Evolutionary conservation across 1,284 basidiomycete genomes (phyloP), one percentile per base, ranked within the genome.

Genomic region (Neotropicomus parvogracilis): DNA sequence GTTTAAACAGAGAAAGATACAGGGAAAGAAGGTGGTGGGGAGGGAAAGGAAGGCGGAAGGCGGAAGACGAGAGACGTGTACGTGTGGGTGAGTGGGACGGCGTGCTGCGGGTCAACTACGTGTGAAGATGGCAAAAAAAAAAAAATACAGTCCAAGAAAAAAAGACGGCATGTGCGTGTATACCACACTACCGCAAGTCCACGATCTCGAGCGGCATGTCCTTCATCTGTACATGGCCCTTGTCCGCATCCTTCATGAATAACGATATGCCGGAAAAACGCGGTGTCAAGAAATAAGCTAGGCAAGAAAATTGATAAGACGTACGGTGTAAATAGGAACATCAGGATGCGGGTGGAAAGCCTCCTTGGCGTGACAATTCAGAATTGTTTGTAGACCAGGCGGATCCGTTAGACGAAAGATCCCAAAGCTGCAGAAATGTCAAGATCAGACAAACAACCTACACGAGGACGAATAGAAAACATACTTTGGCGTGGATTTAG

Each of bases 371-470:
- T 67, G 74, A 63, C 91, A 93, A 3, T 71, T 65, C 24, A 88
- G 63, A 20, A 93, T 82, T 0, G 80, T 80, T 52, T 83, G 71
- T 29, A 95, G 65, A 7, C 91, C 92, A 2, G 80, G 83, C 2
- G 92, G 91, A 59, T 92, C 86, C 1, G 90, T 94, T 4, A 94
- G 70, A 12, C 89, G 83, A 69, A 93, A 93, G 43, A 94, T 87
- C 2, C 91, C 88, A 71, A 88, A 88, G 56, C 87, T 90, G 54
- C 19, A 14, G 28, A 16, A 26, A 39, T n/a, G 35, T 8, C 19
- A 24, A 19, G 9, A 16, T 32, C 4, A 11, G 1, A 40, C 28
- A n/a, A 31, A 16, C 9, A 17, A 27, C 3, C 4, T 24, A 39
- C 19, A 13, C 6, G 4, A n/a, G 2, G 4, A 36, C 27, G 4